Evolutionary conservation across 441 rosid genomes (phyloP).

Genomic region (Eutrema salsugineum): DNA sequence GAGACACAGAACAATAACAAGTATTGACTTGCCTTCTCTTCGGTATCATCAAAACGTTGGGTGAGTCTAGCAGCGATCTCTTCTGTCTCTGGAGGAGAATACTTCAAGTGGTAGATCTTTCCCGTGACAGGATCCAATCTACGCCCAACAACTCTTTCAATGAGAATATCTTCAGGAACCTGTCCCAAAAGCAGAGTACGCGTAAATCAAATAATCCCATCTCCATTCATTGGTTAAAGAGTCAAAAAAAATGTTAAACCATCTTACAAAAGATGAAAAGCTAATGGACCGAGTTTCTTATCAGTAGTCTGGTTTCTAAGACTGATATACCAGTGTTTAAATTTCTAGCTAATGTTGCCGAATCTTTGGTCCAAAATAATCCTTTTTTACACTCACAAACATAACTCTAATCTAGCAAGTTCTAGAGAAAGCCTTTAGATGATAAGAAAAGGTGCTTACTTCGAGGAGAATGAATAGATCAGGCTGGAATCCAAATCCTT

Average conservation of each 20-base stretch:
- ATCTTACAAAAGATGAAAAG: background rate
- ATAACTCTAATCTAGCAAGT: background rate
- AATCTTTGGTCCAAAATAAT: background rate
- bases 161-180: constrained; percentile 88
- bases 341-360: background rate
- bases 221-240: background rate
- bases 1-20: background rate
- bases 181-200: constrained; percentile 31
- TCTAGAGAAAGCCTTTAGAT: background rate
- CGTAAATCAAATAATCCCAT: background rate
- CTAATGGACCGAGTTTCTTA: background rate
- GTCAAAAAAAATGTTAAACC: background rate
- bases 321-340: background rate
- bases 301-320: background rate
- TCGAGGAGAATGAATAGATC: constrained; percentile 83
- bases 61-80: constrained; percentile 86
- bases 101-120: constrained; percentile 87
- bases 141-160: constrained; percentile 93
- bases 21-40: constrained; percentile 67
- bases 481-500: constrained; percentile 63
- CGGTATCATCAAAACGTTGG: constrained; percentile 93
- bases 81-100: constrained; percentile 84
- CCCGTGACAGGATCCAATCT: constrained; percentile 93
- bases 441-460: constrained; percentile 41
- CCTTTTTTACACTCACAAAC: background rate